Evolutionary conservation across 495 filamentous ascomycete genomes (phyloP).

Genomic region (Rhizodiscina lignyota): DNA sequence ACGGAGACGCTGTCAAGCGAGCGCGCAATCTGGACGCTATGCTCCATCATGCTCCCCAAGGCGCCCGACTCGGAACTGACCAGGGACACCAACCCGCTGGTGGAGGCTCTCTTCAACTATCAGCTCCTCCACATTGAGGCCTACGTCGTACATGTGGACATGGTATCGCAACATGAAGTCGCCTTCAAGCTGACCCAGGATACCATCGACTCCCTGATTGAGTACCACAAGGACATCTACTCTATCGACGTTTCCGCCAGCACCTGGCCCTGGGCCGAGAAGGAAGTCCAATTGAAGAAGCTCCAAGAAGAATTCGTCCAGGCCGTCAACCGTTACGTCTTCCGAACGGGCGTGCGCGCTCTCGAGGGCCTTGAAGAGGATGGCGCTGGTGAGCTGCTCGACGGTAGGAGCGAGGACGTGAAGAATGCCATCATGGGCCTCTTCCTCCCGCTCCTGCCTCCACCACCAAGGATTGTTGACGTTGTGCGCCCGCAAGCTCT

Average conservation of each 20-base stretch:
- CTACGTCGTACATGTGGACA: constrained; percentile 97
- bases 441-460: constrained; percentile 78
- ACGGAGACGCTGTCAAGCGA: constrained; percentile 87
- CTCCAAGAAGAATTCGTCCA: constrained; percentile 95
- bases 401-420: constrained; percentile 84
- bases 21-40: constrained; percentile 90
- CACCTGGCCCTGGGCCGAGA: constrained; percentile 94
- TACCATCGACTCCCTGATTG: constrained; percentile 85
- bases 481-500: constrained; percentile 71
- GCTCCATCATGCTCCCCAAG: constrained; percentile 85
- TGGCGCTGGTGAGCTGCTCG: constrained; percentile 82
- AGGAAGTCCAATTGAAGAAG: constrained; percentile 91
- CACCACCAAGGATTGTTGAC: constrained; percentile 84
- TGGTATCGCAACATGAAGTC: constrained; percentile 95
- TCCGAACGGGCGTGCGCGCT: constrained; percentile 72
- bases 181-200: constrained; percentile 97
- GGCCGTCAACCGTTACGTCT: constrained; percentile 94
- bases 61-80: constrained; percentile 75
- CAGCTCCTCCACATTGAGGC: constrained; percentile 91
- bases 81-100: constrained; percentile 65
- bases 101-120: constrained; percentile 87
- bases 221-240: constrained; percentile 95
- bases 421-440: constrained; percentile 73
- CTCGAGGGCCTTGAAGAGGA: constrained; percentile 96
- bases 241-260: constrained; percentile 76